Evolutionary conservation across 176 grass and related monocot genomes (phyloP), one percentile per base, ranked within the genome.

Genomic region (Chrysopogon serrulatus): DNA sequence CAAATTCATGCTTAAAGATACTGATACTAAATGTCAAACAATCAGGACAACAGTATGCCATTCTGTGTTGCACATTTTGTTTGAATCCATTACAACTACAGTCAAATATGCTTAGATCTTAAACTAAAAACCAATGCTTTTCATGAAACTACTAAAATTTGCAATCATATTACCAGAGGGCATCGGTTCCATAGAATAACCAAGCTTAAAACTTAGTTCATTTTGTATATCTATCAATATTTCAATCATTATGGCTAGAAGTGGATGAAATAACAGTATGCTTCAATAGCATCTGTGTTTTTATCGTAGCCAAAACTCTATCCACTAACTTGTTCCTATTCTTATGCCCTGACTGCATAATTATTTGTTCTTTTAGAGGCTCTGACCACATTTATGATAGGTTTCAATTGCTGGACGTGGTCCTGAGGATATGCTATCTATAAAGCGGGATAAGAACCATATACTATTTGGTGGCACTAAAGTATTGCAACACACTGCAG

Each of bases 401-500:
- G 91, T 96, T 65, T 90, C 96, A 85, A 80, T 92, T 90, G 74
- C 81, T 87, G 91, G 93, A 44, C 63, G 76, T 73, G 82, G 74
- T 80, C 72, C 39, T 56, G 96, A 96, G n/a, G 96, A 94, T 71
- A 92, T 77, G 71, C 88, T 99, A 85, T 99, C 96, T 87, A 85
- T 90, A 84, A 99, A 96, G 79, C 86, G 91, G 84, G 96, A 99
- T 88, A 99, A 99, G 78, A 99, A 94, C 75, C 96, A 99, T 88
- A 89, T 96, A 11, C 81, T 99, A 71, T 99, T 99, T 90, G 96
- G 96, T 79, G 96, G 96, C 87, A 99, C 96, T 64, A 99, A 99
- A 86, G 94, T 99, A 89, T 84, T 99, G 83, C 96, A 94, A 78
- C 93, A 99, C 86, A 99, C 93, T 84, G 81, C 93, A 30, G 96